Percentiles rank a stretch among this genome's conserved stretches.
These are phyloP conservation scores for Plasmodium sp. DNA, from an alignment of 169 alveolate genomes.

Conservation along the genomic window DNA sequence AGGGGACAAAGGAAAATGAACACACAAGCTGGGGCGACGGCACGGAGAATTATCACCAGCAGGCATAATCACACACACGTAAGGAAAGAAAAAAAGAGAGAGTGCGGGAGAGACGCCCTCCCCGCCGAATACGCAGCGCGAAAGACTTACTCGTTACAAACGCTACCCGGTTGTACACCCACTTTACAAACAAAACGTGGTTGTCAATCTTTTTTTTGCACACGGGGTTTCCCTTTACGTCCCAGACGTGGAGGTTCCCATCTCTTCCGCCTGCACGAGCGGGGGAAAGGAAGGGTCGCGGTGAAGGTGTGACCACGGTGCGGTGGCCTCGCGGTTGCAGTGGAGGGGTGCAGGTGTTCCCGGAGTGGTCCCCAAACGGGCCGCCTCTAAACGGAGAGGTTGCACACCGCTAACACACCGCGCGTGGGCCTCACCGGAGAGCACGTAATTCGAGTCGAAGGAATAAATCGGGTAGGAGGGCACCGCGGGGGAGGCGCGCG, in stretches of 20 bases:
- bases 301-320: not conserved
- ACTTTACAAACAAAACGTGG: slow-evolving; percentile 42
- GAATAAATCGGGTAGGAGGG: slow-evolving; percentile 48
- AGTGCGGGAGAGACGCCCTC: not conserved
- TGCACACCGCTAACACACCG: not conserved
- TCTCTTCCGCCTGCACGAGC: slow-evolving; percentile 49
- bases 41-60: not conserved
- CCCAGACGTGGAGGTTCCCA: slow-evolving; percentile 57
- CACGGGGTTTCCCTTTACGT: slow-evolving; percentile 21
- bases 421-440: slow-evolving; percentile 14
- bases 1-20: not conserved
- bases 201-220: slow-evolving; percentile 46
- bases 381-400: not conserved
- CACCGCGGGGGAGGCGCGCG: not conserved
- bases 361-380: not conserved
- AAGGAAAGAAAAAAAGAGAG: not conserved
- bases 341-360: not conserved
- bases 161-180: slow-evolving; percentile 61
- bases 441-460: slow-evolving; percentile 54
- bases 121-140: not conserved
- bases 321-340: not conserved
- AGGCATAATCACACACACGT: not conserved
- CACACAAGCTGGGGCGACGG: not conserved
- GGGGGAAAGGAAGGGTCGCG: not conserved
- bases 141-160: slow-evolving; percentile 59